Conservation (phyloP, 257 asterid genomes). For the Ajuga chamaepitys region DNA sequence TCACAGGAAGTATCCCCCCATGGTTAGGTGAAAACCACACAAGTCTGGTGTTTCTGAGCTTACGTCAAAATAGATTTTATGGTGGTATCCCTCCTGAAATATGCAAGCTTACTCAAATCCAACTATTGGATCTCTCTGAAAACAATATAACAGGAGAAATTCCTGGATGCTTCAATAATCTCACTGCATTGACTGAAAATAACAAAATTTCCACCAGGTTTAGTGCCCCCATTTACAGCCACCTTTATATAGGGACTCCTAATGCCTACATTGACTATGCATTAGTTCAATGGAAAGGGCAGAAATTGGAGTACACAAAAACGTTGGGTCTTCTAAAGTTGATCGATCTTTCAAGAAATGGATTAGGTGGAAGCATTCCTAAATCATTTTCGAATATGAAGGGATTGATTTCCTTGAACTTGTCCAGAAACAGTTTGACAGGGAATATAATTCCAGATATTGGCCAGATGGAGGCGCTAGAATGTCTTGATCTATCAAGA, state of each 20-base stretch:
- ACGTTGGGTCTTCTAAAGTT: slow-evolving; percentile 7
- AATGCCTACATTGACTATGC: background rate
- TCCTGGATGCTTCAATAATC: slow-evolving; percentile 26
- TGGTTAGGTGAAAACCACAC: slow-evolving; percentile 17
- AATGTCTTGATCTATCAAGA: slow-evolving; percentile 27
- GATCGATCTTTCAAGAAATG: slow-evolving; percentile 27
- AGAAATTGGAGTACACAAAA: background rate
- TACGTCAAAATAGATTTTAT: slow-evolving; percentile 16
- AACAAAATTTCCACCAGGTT: too few relatives aligned
- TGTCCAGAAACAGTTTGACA: slow-evolving; percentile 25
- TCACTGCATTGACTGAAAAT: background rate
- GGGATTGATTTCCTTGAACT: slow-evolving; percentile 18
- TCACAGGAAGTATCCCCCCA: slow-evolving; percentile 18
- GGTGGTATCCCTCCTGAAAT: slow-evolving; percentile 29
- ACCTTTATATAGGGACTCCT: too few relatives aligned
- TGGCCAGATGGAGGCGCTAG: slow-evolving; percentile 24
- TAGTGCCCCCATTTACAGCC: too few relatives aligned
- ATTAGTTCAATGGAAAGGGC: slow-evolving; percentile 24
- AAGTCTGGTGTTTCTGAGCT: slow-evolving; percentile 1
- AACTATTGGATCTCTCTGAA: slow-evolving; percentile 32
- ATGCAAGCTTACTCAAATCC: slow-evolving; percentile 26
- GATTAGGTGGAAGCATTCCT: slow-evolving; percentile 13
- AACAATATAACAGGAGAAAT: slow-evolving; percentile 27
- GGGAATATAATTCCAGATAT: slow-evolving; percentile 19
- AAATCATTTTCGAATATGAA: slow-evolving; percentile 3